Conservation (phyloP, 495 filamentous ascomycete genomes). For the Penicillium cinerascens region DNA sequence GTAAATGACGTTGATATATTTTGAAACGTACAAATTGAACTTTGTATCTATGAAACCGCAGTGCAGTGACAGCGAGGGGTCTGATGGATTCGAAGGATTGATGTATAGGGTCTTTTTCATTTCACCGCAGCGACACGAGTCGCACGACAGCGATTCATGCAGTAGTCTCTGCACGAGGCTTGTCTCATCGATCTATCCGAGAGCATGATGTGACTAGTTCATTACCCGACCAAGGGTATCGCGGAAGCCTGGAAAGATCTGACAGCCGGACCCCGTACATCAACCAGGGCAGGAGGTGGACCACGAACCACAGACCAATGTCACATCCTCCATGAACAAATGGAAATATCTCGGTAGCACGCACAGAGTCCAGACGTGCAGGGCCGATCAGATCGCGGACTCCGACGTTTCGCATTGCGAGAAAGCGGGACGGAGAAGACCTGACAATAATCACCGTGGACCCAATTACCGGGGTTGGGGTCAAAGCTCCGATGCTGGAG, state of each 20-base stretch:
- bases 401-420: background rate
- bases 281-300: background rate
- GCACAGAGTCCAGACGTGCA: background rate
- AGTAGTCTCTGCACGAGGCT: background rate
- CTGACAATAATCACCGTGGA: background rate
- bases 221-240: conserved; percentile 10
- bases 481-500: no score
- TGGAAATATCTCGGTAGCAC: background rate
- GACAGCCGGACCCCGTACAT: background rate
- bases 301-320: background rate
- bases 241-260: conserved; percentile 13
- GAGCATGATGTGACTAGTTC: conserved; percentile 1
- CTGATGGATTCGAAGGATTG: no score
- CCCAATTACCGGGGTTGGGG: background rate
- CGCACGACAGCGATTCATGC: background rate
- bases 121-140: no score
- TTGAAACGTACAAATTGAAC: background rate
- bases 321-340: background rate
- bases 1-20: no score
- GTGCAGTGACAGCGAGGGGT: no score
- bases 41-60: no score
- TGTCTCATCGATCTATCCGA: conserved; percentile 1
- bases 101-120: no score
- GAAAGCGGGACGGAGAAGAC: background rate
- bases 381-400: background rate